A percentile compares a stretch with the other conserved stretches of the same genome.
Conservation (phyloP, 495 filamentous ascomycete species). For the Aspergillus indologenus region DNA sequence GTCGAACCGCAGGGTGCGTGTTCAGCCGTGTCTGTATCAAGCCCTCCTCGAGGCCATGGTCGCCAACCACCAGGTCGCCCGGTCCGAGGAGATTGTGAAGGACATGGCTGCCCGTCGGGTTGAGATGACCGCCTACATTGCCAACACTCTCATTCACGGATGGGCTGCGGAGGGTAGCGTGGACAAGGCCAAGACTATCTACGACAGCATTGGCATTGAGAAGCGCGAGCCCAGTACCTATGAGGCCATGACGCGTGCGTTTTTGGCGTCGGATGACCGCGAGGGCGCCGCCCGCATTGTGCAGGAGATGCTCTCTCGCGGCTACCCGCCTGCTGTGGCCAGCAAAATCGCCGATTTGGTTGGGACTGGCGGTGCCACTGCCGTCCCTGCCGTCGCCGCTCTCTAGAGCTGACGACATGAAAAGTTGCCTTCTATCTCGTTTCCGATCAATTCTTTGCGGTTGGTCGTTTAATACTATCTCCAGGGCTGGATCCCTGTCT, state of each 20-base stretch:
- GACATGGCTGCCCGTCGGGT: constrained; percentile 70
- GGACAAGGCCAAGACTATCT: constrained; percentile 71
- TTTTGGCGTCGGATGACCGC: constrained; percentile 76
- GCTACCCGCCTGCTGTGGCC: constrained; percentile 87
- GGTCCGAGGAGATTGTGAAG: constrained; percentile 68
- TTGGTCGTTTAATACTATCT: constrained; percentile 21
- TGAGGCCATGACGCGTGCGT: constrained; percentile 96
- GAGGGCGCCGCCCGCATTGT: constrained; percentile 71
- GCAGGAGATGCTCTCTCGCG: constrained; percentile 83
- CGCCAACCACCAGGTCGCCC: constrained; percentile 79
- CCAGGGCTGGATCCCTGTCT: constrained; percentile 43
- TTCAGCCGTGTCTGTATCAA: constrained; percentile 88
- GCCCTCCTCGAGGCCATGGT: constrained; percentile 95
- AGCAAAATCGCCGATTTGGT: constrained; percentile 90
- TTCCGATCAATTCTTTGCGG: constrained; percentile 2
- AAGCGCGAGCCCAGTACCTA: constrained; percentile 98
- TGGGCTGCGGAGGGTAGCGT: constrained; percentile 88
- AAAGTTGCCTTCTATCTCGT: constrained; percentile 18
- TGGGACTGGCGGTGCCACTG: constrained; percentile 45
- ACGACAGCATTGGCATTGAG: constrained; percentile 64
- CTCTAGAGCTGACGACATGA: constrained; percentile 19
- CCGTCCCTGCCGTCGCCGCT: constrained; percentile 22
- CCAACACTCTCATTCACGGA: constrained; percentile 97
- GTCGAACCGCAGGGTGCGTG: constrained; percentile 57
- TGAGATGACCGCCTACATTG: constrained; percentile 94